Conservation (phyloP, 768 basidiomycete genomes). For the Tricholoma matsutake region DNA sequence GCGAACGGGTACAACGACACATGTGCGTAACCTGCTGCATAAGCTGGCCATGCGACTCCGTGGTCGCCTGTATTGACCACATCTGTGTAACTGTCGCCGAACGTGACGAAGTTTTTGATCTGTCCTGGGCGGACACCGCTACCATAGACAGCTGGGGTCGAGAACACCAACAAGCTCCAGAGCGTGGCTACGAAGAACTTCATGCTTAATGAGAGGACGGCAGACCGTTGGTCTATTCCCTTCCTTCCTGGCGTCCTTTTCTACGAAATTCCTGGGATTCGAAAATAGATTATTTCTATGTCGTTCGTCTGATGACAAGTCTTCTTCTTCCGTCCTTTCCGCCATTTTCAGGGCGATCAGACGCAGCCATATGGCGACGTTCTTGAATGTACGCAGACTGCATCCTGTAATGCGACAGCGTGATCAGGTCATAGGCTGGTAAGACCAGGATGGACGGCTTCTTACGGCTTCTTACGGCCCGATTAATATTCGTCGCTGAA, state of each 20-base stretch:
- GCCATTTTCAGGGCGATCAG: too few species aligned
- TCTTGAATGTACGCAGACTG: too few species aligned
- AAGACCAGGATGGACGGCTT: too few species aligned
- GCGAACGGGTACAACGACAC: slow-evolving; percentile 57
- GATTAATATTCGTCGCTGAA: too few species aligned
- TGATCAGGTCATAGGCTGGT: too few species aligned
- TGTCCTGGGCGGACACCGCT: slow-evolving; percentile 36
- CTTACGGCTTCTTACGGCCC: too few species aligned
- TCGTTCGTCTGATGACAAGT: too few species aligned
- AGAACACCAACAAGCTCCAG: not conserved
- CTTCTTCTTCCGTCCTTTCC: not conserved
- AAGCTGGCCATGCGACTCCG: slow-evolving; percentile 58
- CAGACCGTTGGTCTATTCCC: not conserved
- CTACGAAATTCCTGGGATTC: not conserved
- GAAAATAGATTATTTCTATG: too few species aligned
- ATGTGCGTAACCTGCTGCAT: slow-evolving; percentile 52
- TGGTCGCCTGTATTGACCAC: slow-evolving; percentile 38
- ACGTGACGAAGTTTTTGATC: slow-evolving; percentile 64
- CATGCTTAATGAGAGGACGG: not conserved
- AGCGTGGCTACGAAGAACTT: not conserved
- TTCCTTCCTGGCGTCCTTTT: not conserved
- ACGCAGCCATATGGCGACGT: too few species aligned
- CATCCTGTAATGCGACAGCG: too few species aligned
- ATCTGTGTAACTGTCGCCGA: slow-evolving; percentile 68
- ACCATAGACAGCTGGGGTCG: slow-evolving; percentile 3